Evolutionary conservation across 2,329 filamentous ascomycete species (phyloP).

Genomic region (Mycosphaerella sp.): DNA sequence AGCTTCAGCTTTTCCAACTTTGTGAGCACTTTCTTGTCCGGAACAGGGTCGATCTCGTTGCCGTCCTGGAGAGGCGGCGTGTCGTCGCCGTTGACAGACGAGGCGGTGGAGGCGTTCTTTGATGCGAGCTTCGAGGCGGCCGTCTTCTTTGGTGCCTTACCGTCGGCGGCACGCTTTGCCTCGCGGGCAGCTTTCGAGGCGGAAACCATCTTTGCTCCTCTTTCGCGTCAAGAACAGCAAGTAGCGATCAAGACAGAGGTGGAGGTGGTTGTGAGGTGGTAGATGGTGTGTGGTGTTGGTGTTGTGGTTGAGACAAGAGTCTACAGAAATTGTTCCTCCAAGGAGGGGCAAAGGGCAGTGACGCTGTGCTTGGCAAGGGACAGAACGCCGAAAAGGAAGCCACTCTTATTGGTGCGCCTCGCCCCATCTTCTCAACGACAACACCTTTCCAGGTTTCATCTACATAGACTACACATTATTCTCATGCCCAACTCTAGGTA

Average conservation of each 20-base stretch:
- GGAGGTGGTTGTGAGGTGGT: neutral
- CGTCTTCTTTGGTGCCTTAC: conserved; percentile 68
- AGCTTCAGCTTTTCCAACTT: conserved; percentile 83
- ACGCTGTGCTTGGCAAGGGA: neutral
- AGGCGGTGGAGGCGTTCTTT: conserved; percentile 59
- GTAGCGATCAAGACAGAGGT: neutral
- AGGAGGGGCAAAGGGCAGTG: neutral
- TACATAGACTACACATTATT: too few relatives aligned
- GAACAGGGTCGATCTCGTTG: conserved; percentile 47
- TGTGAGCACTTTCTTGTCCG: conserved; percentile 55
- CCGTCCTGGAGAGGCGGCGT: conserved; percentile 55
- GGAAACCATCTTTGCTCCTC: conserved; percentile 51
- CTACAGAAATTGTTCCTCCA: neutral
- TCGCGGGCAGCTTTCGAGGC: conserved; percentile 62
- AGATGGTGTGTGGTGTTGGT: neutral
- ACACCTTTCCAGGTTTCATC: neutral
- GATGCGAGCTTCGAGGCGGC: conserved; percentile 63
- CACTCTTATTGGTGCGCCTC: neutral
- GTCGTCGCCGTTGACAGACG: conserved; percentile 65
- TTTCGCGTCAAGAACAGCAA: neutral
- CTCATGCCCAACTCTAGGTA: too few relatives aligned
- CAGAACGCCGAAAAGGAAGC: neutral
- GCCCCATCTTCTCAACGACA: neutral
- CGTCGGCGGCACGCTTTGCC: conserved; percentile 60
- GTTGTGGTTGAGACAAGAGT: neutral